Percentiles rank a stretch among this genome's conserved stretches.
Evolutionary conservation across 2,329 filamentous ascomycete genomes (phyloP).

Genomic region (Chalara sp.): DNA sequence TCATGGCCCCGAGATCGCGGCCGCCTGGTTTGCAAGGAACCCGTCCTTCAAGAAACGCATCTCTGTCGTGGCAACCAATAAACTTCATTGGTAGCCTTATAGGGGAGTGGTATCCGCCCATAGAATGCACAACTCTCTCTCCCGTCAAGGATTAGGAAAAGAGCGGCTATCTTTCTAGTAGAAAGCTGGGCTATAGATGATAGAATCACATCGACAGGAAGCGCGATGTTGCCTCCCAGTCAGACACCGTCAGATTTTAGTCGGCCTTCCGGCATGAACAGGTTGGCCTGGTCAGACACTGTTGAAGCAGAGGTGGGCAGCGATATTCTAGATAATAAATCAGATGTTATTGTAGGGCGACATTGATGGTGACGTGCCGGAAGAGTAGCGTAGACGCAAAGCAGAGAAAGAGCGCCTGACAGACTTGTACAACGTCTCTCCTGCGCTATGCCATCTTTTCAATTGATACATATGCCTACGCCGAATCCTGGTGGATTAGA

Average conservation of each 20-base stretch:
- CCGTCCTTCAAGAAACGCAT: neutral
- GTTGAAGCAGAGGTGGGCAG: neutral
- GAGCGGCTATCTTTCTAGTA: neutral
- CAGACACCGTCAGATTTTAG: neutral
- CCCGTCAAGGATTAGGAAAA: slow-evolving; percentile 2
- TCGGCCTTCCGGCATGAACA: neutral
- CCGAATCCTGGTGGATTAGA: too few species aligned
- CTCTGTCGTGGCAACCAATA: neutral
- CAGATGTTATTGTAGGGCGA: neutral
- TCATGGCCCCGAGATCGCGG: neutral
- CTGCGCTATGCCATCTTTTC: too few species aligned
- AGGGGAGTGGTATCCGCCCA: slow-evolving; percentile 1
- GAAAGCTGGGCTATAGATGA: neutral
- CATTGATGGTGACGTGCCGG: too few species aligned
- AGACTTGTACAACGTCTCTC: too few species aligned
- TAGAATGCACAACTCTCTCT: slow-evolving; percentile 4
- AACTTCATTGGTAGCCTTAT: neutral
- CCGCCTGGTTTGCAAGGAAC: slow-evolving; percentile 1
- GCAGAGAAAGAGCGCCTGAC: too few species aligned
- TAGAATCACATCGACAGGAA: neutral
- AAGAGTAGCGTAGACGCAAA: too few species aligned
- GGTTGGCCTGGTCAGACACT: neutral
- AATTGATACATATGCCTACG: too few species aligned
- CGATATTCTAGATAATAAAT: neutral
- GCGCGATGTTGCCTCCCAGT: neutral